phyloP scores from a whole-genome alignment of 2,329 filamentous ascomycete species.

The Aspergillus sp. region DNA sequence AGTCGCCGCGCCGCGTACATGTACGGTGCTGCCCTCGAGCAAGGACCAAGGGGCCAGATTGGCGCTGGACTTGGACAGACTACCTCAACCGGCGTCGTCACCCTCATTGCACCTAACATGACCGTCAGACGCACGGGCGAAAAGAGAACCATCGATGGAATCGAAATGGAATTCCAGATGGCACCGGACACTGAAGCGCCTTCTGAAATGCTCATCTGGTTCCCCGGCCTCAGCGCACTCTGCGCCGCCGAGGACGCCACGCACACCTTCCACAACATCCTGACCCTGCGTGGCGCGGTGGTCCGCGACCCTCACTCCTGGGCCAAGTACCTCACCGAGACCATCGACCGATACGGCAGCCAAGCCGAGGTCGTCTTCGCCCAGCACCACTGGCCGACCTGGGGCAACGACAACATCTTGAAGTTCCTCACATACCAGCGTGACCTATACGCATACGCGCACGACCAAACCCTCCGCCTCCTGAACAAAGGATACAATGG shows the following conservation, averaged over 20 bases:
- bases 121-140: conserved; percentile 36
- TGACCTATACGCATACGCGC: conserved; percentile 44
- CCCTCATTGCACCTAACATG: conserved; percentile 40
- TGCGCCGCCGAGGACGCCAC: conserved; percentile 44
- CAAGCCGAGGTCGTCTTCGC: conserved; percentile 39
- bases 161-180: conserved; percentile 46
- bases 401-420: conserved; percentile 31
- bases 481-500: conserved; percentile 41
- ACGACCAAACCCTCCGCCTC: conserved; percentile 43
- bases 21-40: conserved; percentile 39
- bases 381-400: conserved; percentile 46
- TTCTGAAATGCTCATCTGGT: conserved; percentile 45
- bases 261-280: conserved; percentile 46
- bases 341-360: conserved; percentile 34
- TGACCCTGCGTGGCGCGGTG: conserved; percentile 44
- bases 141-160: conserved; percentile 33
- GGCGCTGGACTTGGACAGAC: conserved; percentile 41
- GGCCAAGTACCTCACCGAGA: conserved; percentile 40
- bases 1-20: conserved; percentile 40
- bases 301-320: conserved; percentile 46
- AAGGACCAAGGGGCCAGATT: conserved; percentile 37
- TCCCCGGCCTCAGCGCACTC: conserved; percentile 41
- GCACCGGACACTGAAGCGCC: conserved; percentile 46
- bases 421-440: conserved; percentile 37
- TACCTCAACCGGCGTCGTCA: conserved; percentile 28